These are phyloP conservation scores for Plantago coronopus DNA, from an alignment of 305 asterid species.

Conservation along the genomic window DNA sequence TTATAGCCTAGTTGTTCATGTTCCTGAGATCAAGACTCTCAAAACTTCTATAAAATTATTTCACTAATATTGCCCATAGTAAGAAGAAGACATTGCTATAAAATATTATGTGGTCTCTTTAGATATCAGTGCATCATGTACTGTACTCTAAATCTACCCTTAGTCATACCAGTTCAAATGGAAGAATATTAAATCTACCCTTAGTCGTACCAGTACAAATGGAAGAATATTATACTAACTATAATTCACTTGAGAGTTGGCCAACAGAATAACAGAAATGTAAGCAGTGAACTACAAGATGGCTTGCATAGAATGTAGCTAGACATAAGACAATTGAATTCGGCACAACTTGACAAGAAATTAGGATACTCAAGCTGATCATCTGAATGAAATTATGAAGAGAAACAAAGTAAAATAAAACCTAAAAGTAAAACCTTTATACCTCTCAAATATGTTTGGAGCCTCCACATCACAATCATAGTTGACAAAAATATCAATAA, in stretches of 20 bases:
- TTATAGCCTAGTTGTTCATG: too few species aligned
- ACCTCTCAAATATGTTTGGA: conserved; percentile 97
- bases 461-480: conserved; percentile 98
- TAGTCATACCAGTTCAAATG: not conserved
- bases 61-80: too few species aligned
- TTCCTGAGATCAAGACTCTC: not conserved
- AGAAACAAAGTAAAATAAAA: conserved; percentile 5
- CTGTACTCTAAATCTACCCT: too few species aligned
- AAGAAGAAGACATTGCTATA: not conserved
- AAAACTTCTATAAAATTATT: not conserved
- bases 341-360: conserved; percentile 13
- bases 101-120: too few species aligned
- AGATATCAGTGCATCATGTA: too few species aligned
- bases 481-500: conserved; percentile 84
- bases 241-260: conserved; percentile 9
- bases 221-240: conserved; percentile 2
- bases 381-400: conserved; percentile 8
- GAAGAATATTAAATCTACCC: conserved; percentile 1
- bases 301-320: not conserved
- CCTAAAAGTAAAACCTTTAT: conserved; percentile 21
- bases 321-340: conserved; percentile 5
- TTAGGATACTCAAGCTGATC: conserved; percentile 11
- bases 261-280: conserved; percentile 7
- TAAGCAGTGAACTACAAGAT: not conserved
- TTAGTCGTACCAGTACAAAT: not conserved